Base-by-base conservation (phyloP, 352 stramenopile species). In the Achlya hypogyna region DNA sequence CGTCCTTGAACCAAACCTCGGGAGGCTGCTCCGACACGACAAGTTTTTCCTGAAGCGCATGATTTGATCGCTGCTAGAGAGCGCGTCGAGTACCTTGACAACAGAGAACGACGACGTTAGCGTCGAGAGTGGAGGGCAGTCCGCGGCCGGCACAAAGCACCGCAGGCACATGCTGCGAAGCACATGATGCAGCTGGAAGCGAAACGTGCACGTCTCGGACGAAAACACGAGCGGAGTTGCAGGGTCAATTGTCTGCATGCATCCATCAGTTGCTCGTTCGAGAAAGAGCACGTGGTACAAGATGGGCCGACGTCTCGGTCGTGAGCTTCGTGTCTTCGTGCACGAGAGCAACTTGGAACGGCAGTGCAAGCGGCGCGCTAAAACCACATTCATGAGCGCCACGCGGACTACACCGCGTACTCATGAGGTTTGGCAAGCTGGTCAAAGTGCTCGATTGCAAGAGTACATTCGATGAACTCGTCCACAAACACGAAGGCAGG, bases 1-100 rank as follows among this genome's bases (percentile, higher is more conserved):
- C 93, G 80, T 98, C 94, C 71, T 98, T 98, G 73, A 96, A 98
- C 94, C 94, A 98, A 27, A 97, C 82, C 32, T 96, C 81, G 3
- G 87, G 88, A 0, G 88, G 86, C 42, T 96, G 86, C 58, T 87
- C 72, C n/a, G 82, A 73, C 40, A 93, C 78, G 35, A 76, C 70
- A 18, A 93, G 71, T 63, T 91, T 90, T 72, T 93, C 84, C 69
- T 88, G 87, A 29, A 14, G 20, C 14, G 18, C 42, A 42, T 18
- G 31, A 28, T 51, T 3, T 45, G 14, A 31, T 47, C 1, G 51
- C 27, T 3, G 25, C 22, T 27, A 28, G 18, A 62, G 23, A 45
- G 31, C 22, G 20, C 35, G 35, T 27, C 12, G 1, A 20, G 5
- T 51, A 64, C 54, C 40, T 52, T 35, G 54, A 64, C 54, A 25